These are phyloP conservation scores for Aspergillus floridensis DNA, from an alignment of 2,329 filamentous ascomycete species.

Conservation along the genomic window DNA sequence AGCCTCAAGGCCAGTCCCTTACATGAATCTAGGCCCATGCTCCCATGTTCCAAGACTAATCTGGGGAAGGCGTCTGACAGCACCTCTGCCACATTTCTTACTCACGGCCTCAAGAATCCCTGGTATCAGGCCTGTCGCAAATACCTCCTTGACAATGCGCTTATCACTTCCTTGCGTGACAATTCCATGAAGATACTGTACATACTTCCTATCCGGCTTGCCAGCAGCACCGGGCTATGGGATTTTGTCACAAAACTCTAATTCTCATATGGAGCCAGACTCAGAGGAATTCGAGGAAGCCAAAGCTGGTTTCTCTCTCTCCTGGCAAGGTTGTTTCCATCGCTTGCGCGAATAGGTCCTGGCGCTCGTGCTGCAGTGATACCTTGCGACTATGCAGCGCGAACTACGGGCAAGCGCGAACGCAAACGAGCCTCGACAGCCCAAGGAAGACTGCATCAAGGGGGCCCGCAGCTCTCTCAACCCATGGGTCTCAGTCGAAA, in stretches of 20 bases:
- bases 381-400: conserved; percentile 1
- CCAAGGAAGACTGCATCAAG: neutral
- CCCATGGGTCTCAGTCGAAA: neutral
- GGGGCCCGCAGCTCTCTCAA: neutral
- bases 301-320: neutral
- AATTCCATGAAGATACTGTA: neutral
- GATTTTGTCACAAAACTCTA: neutral
- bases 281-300: conserved; percentile 1
- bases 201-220: neutral
- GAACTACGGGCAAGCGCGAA: neutral
- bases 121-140: neutral
- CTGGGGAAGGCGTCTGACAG: conserved; percentile 6
- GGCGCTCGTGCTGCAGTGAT: neutral
- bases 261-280: neutral
- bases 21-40: neutral
- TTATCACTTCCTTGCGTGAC: conserved; percentile 3
- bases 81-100: neutral
- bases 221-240: neutral
- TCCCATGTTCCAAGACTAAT: conserved; percentile 3
- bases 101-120: neutral
- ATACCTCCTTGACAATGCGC: neutral
- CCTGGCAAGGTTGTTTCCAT: neutral
- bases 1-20: neutral
- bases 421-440: too few species aligned
- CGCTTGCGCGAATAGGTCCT: neutral